Evolutionary conservation across 192 early-diverging fungal species (phyloP).

Genomic region (Coemansia sp.): DNA sequence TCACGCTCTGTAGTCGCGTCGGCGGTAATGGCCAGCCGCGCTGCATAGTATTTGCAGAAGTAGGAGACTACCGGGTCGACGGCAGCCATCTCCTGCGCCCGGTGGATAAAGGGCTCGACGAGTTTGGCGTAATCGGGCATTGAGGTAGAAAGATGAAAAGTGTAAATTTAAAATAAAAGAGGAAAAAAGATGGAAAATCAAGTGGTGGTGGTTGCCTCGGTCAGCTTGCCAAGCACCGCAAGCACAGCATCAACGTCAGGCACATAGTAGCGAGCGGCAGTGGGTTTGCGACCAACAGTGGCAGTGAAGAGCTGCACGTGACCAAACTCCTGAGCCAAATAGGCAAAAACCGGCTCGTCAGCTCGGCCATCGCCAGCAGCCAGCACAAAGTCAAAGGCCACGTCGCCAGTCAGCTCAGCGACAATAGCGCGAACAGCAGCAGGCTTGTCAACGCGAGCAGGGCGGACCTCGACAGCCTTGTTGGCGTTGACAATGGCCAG

Average conservation of each 20-base stretch:
- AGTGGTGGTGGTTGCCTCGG: neutral
- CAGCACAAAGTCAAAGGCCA: slow-evolving; percentile 55
- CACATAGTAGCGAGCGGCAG: slow-evolving; percentile 85
- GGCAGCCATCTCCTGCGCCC: slow-evolving; percentile 70
- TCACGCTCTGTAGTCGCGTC: slow-evolving; percentile 57
- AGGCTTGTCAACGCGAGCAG: slow-evolving; percentile 89
- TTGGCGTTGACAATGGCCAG: slow-evolving; percentile 92
- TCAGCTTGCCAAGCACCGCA: slow-evolving; percentile 26
- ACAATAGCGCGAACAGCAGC: slow-evolving; percentile 85
- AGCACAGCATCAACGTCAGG: slow-evolving; percentile 62
- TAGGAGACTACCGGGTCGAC: slow-evolving; percentile 90
- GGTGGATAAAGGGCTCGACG: slow-evolving; percentile 77
- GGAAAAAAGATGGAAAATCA: neutral
- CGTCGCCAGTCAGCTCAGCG: slow-evolving; percentile 61
- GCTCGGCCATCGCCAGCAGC: slow-evolving; percentile 94
- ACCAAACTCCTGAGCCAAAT: slow-evolving; percentile 50
- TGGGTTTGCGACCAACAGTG: slow-evolving; percentile 97
- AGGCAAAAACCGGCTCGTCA: slow-evolving; percentile 90
- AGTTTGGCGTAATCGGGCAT: slow-evolving; percentile 64
- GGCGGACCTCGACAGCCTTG: slow-evolving; percentile 95
- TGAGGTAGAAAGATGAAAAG: slow-evolving; percentile 7
- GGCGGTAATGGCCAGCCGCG: slow-evolving; percentile 66
- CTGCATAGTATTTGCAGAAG: slow-evolving; percentile 88
- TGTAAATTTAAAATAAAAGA: neutral
- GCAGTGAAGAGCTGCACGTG: slow-evolving; percentile 65